Evolutionary conservation across 495 filamentous ascomycete species (phyloP), one percentile per base, ranked within the genome.

Genomic region (Opeltia flavorubescens): DNA sequence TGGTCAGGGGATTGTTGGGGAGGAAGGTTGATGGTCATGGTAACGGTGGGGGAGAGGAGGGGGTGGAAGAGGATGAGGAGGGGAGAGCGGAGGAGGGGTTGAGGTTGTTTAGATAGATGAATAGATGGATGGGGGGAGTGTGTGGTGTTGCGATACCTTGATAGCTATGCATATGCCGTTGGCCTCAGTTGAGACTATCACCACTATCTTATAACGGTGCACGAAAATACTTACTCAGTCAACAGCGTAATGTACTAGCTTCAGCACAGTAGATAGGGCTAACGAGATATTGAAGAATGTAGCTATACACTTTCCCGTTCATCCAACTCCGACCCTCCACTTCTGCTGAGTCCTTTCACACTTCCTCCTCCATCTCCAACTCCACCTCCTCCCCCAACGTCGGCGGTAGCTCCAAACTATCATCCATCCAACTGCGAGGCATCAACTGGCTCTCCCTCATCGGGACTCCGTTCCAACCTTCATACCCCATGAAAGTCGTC

Each of bases 1-100:
- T 98, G 57, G 95, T 98, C 66, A 81, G 80, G 26, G 83, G 86
- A 27, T 63, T 98, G 58, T 78, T 98, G 46, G 93, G 91, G 13
- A 78, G 82, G 57, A 86, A 79, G 59, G 68, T 85, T 50, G 67
- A 70, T 48, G 63, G 95, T 43, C 74, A 75, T 21, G 89, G 94
- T 59, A 81, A 78, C 68, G 30, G 67, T 68, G 27, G 68, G 60
- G 42, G 73, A 63, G 65, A 52, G 26, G 63, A 58, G 5, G 54
- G 55, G 20, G 71, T 73, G 42, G 76, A 74, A 55, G 75, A 72
- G 56, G 75, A 73, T 35, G 77, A 67, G 45, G 72, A 71, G 5
- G 67, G 69, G 50, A 61, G 67, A 6, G 80, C 75, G 56, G 81
- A 83, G 61, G 76, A 76, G 54, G 83, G 80, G 1, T 62, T 95